Evolutionary conservation across 305 asterid species (phyloP), one percentile per base, ranked within the genome.

Genomic region (Fraxinus baroniana): DNA sequence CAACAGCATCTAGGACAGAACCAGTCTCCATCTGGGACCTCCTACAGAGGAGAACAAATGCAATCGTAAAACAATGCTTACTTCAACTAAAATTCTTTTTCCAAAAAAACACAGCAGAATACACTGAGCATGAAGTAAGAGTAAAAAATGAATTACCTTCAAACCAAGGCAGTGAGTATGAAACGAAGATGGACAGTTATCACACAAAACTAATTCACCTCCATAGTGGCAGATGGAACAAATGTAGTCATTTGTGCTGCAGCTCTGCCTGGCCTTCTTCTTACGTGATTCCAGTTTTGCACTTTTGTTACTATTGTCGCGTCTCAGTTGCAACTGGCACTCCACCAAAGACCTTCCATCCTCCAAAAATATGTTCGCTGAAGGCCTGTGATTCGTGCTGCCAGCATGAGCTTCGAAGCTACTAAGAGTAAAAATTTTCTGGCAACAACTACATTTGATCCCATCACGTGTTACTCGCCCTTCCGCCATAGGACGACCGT

Each of bases 1-100:
- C 99, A 97, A 85, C 94, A 90, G 89, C 98, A 97, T 10, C 95
- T 88, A 2, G 93, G 95, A 87, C 99, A 97, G 89, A 93, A 92
- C 98, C 98, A 97, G 77, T 93, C 93, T 74, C 98, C 98, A 32
- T 90, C 91, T 8, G 98, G 98, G 37, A 93, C 86, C 66, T 87
- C 94, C 99, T 97, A 91, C 64, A 81, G 49, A 86, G 84, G 83
- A 72, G 77, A 60, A 33, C 26, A 72, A 83, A 80, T 71, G 86
- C 18, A 78, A 81, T 77, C 76, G 76, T 39, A 76, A 76, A 78
- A 60, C 64, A 71, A 77, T 49, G 71, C 13, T 60, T 49, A 44
- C 76, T 26, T 81, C 7, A 33, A 68, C 78, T 55, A 60, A 74
- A 78, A 64, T 55, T 62, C 64, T 26, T 83, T 78, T 28, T 73